Evolutionary conservation across 257 asterid genomes (phyloP), one percentile per base, ranked within the genome.

Genomic region (Solanum dulcamara): DNA sequence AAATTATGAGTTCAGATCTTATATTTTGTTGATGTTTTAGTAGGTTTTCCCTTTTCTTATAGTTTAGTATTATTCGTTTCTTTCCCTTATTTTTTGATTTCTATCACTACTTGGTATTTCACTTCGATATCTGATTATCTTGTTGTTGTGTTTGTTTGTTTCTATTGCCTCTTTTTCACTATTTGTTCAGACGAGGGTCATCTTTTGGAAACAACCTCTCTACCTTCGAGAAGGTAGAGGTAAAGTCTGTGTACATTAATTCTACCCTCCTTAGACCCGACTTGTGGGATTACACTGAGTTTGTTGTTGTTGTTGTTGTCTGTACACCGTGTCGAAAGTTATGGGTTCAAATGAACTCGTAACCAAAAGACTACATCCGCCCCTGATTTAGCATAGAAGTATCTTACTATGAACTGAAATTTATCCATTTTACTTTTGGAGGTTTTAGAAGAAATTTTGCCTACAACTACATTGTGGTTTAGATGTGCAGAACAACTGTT

Each of bases 401-500:
- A 50, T 26, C 57, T 40, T 40, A 20, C 40, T 37, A 8, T 24
- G 38, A 66, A 60, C 53, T 82, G 79, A 60, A 81, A 38, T 57
- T 60, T n/a, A 38, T 60, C 1, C 51, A 0, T 82, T 82, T 40
- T 30, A 72, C 77, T 82, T 82, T 51, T n/a, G 46, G 68, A 3
- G 18, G 71, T 81, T 74, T 48, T 77, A 50, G 81, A 42, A 40
- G 82, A 22, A 13, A 12, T 46, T 6, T 6, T 7, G 17, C 53
- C 85, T 10, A 8, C 18, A 18, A 28, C 57, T 66, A 26, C 26
- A 17, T 44, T 82, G 26, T 44, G 44, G 59, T 24, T 38, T 86
- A 67, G 83, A 67, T 85, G 85, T 85, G 59, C 67, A 75, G 85
- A 88, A 81, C 66, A 85, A 50, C 88, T 77, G 42, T 70, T 50